Percentiles rank a stretch among this genome's conserved stretches.
Conservation (phyloP, 2,329 filamentous ascomycete genomes). For the Teratosphaeria destructans region DNA sequence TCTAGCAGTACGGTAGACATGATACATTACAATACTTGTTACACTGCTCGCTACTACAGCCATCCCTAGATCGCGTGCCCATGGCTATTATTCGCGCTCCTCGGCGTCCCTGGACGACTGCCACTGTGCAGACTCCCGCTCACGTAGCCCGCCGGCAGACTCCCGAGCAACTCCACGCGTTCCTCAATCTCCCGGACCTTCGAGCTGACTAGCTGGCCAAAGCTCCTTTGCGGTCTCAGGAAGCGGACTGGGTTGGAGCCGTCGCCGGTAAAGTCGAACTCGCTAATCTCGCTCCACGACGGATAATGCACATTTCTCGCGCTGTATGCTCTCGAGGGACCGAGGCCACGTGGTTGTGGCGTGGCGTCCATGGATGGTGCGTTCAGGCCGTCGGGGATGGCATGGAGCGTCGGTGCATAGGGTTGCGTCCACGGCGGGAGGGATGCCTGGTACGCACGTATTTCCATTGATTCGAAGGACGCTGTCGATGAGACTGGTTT, state of each 20-base stretch:
- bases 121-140: not conserved
- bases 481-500: not conserved
- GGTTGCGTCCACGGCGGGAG: not conserved
- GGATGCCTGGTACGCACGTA: not conserved
- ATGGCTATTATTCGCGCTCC: not conserved
- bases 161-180: not conserved
- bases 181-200: not conserved
- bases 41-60: not conserved
- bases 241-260: not conserved
- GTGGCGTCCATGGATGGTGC: not conserved
- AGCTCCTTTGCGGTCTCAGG: not conserved
- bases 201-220: not conserved
- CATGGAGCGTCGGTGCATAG: not conserved
- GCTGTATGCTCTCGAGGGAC: not conserved
- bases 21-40: not conserved
- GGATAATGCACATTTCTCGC: constrained; percentile 5
- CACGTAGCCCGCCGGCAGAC: not conserved
- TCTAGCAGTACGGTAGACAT: not conserved
- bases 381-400: not conserved
- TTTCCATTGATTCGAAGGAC: not conserved
- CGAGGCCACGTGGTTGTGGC: not conserved
- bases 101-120: not conserved
- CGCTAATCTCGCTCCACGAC: constrained; percentile 7
- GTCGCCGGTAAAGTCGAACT: constrained; percentile 7
- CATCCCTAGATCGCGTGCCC: not conserved